Evolutionary conservation across 108 stramenopile species (phyloP).

Genomic region (Parietichytrium sp.): DNA sequence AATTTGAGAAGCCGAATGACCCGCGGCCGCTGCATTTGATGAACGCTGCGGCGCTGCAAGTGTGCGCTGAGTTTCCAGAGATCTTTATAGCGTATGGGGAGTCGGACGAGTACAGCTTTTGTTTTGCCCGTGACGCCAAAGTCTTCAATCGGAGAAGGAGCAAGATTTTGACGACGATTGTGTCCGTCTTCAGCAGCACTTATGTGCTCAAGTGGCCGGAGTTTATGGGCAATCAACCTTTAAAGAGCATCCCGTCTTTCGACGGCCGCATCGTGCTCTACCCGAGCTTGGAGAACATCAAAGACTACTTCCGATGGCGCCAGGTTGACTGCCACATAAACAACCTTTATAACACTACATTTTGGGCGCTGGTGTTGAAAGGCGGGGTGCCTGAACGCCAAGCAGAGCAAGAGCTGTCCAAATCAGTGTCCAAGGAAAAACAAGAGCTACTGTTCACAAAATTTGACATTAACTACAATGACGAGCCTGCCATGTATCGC

Average conservation of each 20-base stretch:
- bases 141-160: conserved; percentile 48
- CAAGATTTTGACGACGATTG: conserved; percentile 50
- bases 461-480: conserved; percentile 57
- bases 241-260: conserved; percentile 48
- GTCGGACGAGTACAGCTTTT: conserved; percentile 58
- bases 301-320: conserved; percentile 55
- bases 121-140: conserved; percentile 44
- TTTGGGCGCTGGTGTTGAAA: conserved; percentile 47
- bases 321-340: conserved; percentile 59
- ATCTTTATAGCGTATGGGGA: conserved; percentile 54
- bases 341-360: conserved; percentile 54
- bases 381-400: conserved; percentile 40
- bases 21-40: conserved; percentile 48
- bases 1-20: conserved; percentile 54
- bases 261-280: conserved; percentile 50
- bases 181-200: conserved; percentile 50
- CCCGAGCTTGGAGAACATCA: conserved; percentile 44
- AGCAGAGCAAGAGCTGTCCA: conserved; percentile 50
- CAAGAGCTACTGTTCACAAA: conserved; percentile 54
- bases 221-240: conserved; percentile 45
- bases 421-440: conserved; percentile 52
- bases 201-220: conserved; percentile 55
- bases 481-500: conserved; percentile 48
- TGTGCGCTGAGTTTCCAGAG: conserved; percentile 54
- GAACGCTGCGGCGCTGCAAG: conserved; percentile 44